phyloP scores from a whole-genome alignment of 1,284 basidiomycete species.

The Volvariella volvacea region DNA sequence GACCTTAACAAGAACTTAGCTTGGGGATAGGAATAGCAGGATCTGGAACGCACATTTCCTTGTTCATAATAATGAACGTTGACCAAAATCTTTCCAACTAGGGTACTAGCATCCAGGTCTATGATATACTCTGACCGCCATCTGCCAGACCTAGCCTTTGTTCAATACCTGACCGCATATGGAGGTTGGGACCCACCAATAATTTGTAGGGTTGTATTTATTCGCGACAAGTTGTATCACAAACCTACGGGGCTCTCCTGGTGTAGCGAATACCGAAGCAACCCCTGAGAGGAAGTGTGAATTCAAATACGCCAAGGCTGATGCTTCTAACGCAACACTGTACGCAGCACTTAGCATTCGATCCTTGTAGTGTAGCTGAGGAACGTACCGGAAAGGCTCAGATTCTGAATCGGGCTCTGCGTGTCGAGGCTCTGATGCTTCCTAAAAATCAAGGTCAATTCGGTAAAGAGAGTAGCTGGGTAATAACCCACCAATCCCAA shows the following conservation, averaged over 20 bases:
- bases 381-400: constrained; percentile 68
- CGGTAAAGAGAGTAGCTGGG: constrained; percentile 6
- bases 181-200: constrained; percentile 55
- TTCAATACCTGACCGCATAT: neutral
- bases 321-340: constrained; percentile 64
- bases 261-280: constrained; percentile 58
- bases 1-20: constrained; percentile 43
- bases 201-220: constrained; percentile 89
- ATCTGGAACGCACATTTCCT: constrained; percentile 70
- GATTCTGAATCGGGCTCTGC: constrained; percentile 57
- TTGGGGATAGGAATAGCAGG: neutral
- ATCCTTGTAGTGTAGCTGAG: too few relatives aligned
- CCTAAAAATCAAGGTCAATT: constrained; percentile 34
- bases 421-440: constrained; percentile 66
- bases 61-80: constrained; percentile 97
- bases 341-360: constrained; percentile 2
- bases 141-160: constrained; percentile 70
- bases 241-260: constrained; percentile 41
- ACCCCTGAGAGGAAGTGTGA: constrained; percentile 79
- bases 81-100: constrained; percentile 64
- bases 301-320: constrained; percentile 62
- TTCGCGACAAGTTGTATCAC: constrained; percentile 84
- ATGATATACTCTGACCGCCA: constrained; percentile 82
- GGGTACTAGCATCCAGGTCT: constrained; percentile 46
- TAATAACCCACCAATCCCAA: constrained; percentile 51